Percentiles rank a stretch among this genome's conserved stretches.
Evolutionary conservation across 371 early-diverging fungal species (phyloP).

Genomic region (Mucor racemosus): DNA sequence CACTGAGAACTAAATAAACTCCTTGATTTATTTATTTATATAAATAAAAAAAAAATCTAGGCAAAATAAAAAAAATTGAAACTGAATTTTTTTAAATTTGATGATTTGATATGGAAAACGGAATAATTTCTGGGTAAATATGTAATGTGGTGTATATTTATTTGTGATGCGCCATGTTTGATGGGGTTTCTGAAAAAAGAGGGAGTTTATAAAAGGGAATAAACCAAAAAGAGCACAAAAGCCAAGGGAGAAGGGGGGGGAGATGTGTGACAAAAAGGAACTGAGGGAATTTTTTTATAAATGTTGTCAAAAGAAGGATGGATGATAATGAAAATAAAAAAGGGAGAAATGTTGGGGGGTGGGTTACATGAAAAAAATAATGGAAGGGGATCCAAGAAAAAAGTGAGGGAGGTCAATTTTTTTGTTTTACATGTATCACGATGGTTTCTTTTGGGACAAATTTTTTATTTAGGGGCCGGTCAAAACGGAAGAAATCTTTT

Average conservation of each 20-base stretch:
- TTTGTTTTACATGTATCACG: slow-evolving; percentile 9
- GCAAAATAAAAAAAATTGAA: slow-evolving; percentile 10
- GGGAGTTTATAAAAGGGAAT: slow-evolving; percentile 4
- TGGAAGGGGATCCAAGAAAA: slow-evolving; percentile 2
- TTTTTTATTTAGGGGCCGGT: slow-evolving; percentile 5
- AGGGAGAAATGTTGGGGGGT: slow-evolving; percentile 6
- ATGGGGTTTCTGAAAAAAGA: slow-evolving; percentile 4
- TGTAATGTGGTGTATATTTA: neutral
- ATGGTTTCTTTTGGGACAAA: slow-evolving; percentile 6
- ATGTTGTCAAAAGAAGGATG: slow-evolving; percentile 9
- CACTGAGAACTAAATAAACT: neutral
- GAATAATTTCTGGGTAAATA: slow-evolving; percentile 5
- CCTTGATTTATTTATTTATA: neutral
- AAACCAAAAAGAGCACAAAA: slow-evolving; percentile 6
- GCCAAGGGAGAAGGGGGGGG: neutral
- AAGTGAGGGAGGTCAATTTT: slow-evolving; percentile 4
- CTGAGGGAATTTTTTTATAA: neutral
- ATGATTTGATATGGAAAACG: slow-evolving; percentile 4
- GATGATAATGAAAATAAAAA: slow-evolving; percentile 5
- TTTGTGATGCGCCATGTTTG: slow-evolving; percentile 2
- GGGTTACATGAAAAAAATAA: slow-evolving; percentile 1
- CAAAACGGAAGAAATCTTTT: slow-evolving; percentile 8
- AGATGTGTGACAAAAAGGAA: slow-evolving; percentile 1
- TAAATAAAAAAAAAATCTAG: slow-evolving; percentile 13
- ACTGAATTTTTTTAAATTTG: neutral